A percentile compares a stretch with the other conserved stretches of the same genome.
These are phyloP conservation scores for Tulasnella sp. DNA, from an alignment of 768 basidiomycete genomes.

Conservation along the genomic window DNA sequence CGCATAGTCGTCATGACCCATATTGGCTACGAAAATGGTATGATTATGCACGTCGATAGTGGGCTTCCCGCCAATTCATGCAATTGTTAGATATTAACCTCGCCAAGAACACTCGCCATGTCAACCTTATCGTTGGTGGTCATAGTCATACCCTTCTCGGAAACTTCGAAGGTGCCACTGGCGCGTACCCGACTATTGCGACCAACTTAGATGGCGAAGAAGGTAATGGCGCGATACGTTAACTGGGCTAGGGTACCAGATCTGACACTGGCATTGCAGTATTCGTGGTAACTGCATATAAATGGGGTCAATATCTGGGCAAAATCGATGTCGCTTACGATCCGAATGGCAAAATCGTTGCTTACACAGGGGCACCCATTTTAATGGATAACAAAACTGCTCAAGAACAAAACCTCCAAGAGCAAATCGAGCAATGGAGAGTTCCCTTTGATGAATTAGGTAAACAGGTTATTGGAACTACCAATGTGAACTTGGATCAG, in stretches of 20 bases:
- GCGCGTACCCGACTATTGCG: slow-evolving; percentile 35
- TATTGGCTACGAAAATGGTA: slow-evolving; percentile 23
- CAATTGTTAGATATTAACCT: slow-evolving; percentile 32
- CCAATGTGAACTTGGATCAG: slow-evolving; percentile 29
- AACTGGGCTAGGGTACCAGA: background rate
- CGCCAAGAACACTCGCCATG: slow-evolving; percentile 29
- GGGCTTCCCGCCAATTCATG: background rate
- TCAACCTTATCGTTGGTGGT: slow-evolving; percentile 31
- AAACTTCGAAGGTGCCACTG: slow-evolving; percentile 29
- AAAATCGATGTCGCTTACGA: slow-evolving; percentile 35
- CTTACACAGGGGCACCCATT: slow-evolving; percentile 34
- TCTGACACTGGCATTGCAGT: slow-evolving; percentile 18
- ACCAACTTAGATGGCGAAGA: slow-evolving; percentile 34
- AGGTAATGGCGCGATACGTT: slow-evolving; percentile 15
- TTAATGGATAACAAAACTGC: slow-evolving; percentile 30
- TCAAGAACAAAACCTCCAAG: slow-evolving; percentile 29
- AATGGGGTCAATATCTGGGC: slow-evolving; percentile 38
- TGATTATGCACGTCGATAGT: background rate
- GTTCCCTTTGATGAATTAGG: slow-evolving; percentile 29
- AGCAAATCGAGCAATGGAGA: slow-evolving; percentile 30
- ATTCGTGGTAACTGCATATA: slow-evolving; percentile 35
- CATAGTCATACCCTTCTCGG: slow-evolving; percentile 37
- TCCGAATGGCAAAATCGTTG: slow-evolving; percentile 28
- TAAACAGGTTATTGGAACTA: slow-evolving; percentile 29
- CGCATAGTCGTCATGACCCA: slow-evolving; percentile 36